Evolutionary conservation across 495 filamentous ascomycete species (phyloP).

Genomic region (Trichocladium uniseriatum): DNA sequence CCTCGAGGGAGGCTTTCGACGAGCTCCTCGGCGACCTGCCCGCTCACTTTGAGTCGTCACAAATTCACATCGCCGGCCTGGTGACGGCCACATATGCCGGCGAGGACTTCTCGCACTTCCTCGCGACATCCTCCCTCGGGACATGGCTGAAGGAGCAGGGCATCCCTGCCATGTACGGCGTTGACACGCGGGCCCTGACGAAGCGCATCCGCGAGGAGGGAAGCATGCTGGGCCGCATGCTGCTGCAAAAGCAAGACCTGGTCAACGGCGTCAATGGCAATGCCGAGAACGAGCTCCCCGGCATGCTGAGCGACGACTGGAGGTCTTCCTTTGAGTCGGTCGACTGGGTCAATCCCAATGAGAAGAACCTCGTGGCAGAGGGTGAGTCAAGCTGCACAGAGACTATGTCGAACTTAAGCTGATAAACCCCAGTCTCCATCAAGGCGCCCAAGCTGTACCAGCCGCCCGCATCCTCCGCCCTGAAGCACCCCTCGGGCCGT

Average conservation of each 20-base stretch:
- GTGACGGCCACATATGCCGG: slow-evolving; percentile 85
- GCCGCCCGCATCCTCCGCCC: slow-evolving; percentile 50
- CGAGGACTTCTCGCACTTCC: slow-evolving; percentile 88
- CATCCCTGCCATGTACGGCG: slow-evolving; percentile 90
- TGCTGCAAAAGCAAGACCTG: slow-evolving; percentile 54
- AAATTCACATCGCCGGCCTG: slow-evolving; percentile 89
- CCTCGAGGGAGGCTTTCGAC: slow-evolving; percentile 71
- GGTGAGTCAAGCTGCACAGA: slow-evolving; percentile 68
- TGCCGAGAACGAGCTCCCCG: slow-evolving; percentile 28
- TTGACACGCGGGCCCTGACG: slow-evolving; percentile 89
- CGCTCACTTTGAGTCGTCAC: slow-evolving; percentile 79
- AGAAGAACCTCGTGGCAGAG: slow-evolving; percentile 82
- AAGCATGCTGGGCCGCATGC: slow-evolving; percentile 90
- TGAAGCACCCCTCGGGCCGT: slow-evolving; percentile 80
- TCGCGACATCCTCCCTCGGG: slow-evolving; percentile 80
- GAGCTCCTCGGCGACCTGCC: slow-evolving; percentile 73
- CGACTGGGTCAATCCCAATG: slow-evolving; percentile 87
- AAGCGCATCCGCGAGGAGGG: slow-evolving; percentile 89
- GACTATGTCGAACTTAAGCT: slow-evolving; percentile 22
- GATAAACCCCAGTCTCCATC: slow-evolving; percentile 64
- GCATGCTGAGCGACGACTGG: slow-evolving; percentile 46
- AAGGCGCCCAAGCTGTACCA: slow-evolving; percentile 71
- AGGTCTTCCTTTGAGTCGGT: slow-evolving; percentile 59
- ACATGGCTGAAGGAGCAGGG: slow-evolving; percentile 93
- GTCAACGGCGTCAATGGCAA: slow-evolving; percentile 42